phyloP scores from a whole-genome alignment of 2,329 filamentous ascomycete species.

The Trichothecium sympodiale region DNA sequence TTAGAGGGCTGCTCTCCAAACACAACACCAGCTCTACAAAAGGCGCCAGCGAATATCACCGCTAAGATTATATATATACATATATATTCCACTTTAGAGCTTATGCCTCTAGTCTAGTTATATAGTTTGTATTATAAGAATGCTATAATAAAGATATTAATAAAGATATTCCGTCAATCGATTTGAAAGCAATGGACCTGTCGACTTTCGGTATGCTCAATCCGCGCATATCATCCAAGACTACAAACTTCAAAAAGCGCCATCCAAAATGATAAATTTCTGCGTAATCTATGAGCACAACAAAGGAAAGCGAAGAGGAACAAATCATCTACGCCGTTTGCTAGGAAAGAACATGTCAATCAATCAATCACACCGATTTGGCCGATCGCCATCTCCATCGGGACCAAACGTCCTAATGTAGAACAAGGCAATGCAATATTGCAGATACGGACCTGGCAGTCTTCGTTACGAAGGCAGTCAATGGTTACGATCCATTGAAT shows the following conservation, averaged over 20 bases:
- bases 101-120: no score
- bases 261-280: slow-evolving; percentile 10
- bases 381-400: slow-evolving; percentile 10
- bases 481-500: slow-evolving; percentile 5
- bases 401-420: slow-evolving; percentile 9
- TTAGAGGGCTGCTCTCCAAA: no score
- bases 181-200: no score
- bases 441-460: slow-evolving; percentile 11
- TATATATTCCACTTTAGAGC: no score
- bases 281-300: slow-evolving; percentile 6
- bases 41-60: no score
- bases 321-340: slow-evolving; percentile 3
- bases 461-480: slow-evolving; percentile 9
- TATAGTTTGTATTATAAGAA: no score
- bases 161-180: no score
- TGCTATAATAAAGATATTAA: no score
- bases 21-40: no score
- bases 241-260: slow-evolving; percentile 7
- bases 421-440: slow-evolving; percentile 6
- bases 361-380: slow-evolving; percentile 11
- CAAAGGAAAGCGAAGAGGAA: slow-evolving; percentile 3
- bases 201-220: no score
- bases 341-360: slow-evolving; percentile 5
- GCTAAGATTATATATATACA: no score
- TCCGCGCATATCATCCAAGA: slow-evolving; percentile 5